Evolutionary conservation across 2,329 filamentous ascomycete species (phyloP).

Genomic region (Ceratocystis cacaofunesta): DNA sequence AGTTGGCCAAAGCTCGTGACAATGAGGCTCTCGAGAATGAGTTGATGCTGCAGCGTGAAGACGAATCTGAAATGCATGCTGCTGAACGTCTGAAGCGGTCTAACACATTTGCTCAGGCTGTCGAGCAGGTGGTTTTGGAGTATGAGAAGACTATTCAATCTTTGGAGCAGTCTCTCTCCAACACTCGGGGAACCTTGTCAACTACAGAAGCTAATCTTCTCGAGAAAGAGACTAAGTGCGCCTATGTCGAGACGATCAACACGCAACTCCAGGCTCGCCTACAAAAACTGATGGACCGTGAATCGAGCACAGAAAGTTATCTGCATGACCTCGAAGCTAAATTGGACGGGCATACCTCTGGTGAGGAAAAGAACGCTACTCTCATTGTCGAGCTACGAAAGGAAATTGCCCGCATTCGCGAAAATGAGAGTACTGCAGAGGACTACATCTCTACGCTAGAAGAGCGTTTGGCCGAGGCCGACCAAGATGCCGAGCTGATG

Average conservation of each 20-base stretch:
- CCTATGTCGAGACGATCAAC: conserved; percentile 85
- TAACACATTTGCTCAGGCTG: conserved; percentile 87
- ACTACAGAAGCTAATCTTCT: conserved; percentile 72
- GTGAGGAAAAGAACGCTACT: conserved; percentile 81
- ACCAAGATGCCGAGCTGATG: conserved; percentile 94
- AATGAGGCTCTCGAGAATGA: conserved; percentile 46
- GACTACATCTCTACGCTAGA: conserved; percentile 96
- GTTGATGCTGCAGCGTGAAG: conserved; percentile 27
- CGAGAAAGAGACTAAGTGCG: conserved; percentile 86
- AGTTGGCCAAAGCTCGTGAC: conserved; percentile 76
- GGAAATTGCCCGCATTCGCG: conserved; percentile 72
- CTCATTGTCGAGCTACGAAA: conserved; percentile 80
- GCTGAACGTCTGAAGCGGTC: conserved; percentile 84
- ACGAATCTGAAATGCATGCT: conserved; percentile 44
- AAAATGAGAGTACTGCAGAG: conserved; percentile 80
- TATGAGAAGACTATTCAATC: conserved; percentile 98
- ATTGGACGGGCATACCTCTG: conserved; percentile 76
- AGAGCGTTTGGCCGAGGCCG: conserved; percentile 84
- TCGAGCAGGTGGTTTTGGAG: conserved; percentile 89
- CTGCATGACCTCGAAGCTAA: conserved; percentile 82
- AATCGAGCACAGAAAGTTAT: conserved; percentile 82
- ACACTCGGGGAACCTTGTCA: conserved; percentile 68
- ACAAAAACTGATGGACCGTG: conserved; percentile 86
- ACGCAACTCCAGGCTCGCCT: conserved; percentile 74
- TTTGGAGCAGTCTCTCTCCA: conserved; percentile 80